Base-by-base conservation (phyloP, 345 rosid genomes). In the Viola odorata region DNA sequence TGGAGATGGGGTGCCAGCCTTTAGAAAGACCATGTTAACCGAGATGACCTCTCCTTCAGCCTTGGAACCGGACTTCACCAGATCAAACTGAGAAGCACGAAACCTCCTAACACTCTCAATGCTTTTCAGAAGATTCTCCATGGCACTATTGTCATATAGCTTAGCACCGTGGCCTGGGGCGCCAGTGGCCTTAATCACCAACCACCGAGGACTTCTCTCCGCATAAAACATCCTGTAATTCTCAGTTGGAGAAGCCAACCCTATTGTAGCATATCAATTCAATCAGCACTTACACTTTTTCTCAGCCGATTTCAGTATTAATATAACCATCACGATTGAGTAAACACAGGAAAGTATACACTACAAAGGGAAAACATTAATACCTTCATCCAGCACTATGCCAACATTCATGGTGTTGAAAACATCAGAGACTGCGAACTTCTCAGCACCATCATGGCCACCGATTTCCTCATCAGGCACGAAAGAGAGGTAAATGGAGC, bases 401-500 rank as follows among this genome's bases (percentile, higher is more conserved):
- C 74, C 99, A 23, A 94, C 86, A 56, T 88, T 82, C 87, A 94
- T 58, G 68, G 45, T 64, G 74, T 75, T 78, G 74, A 94, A 86
- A 55, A 74, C 12, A 56, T 82, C 70, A 23, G 97, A 87, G 23
- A 71, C 73, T 0, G 73, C 95, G 12, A 94, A 78, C 85, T 80
- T 83, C 77, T 75, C 83, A 13, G 84, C 95, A n/a, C 99, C 99
- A 47, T 79, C 90, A 53, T 83, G 90, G 50, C 97, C 91, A 10
- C 97, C 99, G 53, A 88, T 90, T 79, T 94, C 99, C 69, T 94
- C 99, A 65, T 94, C 99, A 17, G 99, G 91, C 53, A 77, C 85
- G 68, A 87, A 90, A 50, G 84, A 73, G 74, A 90, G 67, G 75
- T 90, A 86, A 71, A 90, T 79, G 54, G 96, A 68, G 36, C 99